A percentile compares a stretch with the other conserved stretches of the same genome.
Conservation (phyloP, 768 basidiomycete genomes). For the Strobilomyces confusus region DNA sequence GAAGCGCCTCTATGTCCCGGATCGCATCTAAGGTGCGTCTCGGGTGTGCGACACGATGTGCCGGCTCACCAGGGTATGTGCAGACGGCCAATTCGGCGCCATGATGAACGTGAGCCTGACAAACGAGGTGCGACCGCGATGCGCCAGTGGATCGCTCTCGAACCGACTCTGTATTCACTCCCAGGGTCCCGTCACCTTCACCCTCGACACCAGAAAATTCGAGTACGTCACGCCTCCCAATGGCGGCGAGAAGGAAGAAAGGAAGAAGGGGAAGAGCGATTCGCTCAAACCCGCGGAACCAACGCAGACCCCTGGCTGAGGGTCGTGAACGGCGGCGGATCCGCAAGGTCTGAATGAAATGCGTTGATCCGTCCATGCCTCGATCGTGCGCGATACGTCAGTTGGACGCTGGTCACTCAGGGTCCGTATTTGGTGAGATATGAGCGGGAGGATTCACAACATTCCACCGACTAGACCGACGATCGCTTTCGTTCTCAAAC, state of each 20-base stretch:
- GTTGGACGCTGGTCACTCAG: background rate
- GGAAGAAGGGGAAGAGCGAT: constrained; percentile 7
- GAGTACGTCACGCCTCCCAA: constrained; percentile 47
- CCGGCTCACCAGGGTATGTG: background rate
- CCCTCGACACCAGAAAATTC: constrained; percentile 76
- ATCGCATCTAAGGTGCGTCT: constrained; percentile 70
- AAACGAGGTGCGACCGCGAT: constrained; percentile 64
- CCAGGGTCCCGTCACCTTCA: constrained; percentile 84
- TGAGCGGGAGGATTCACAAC: constrained; percentile 40
- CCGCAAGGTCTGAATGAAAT: background rate
- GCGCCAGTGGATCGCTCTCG: background rate
- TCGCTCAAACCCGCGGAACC: constrained; percentile 4
- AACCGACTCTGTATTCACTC: background rate
- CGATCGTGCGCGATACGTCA: background rate
- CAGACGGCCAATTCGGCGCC: constrained; percentile 92
- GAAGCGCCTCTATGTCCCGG: constrained; percentile 54
- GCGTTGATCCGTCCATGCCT: background rate
- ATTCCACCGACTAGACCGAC: constrained; percentile 65
- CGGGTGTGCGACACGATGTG: background rate
- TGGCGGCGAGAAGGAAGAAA: constrained; percentile 6
- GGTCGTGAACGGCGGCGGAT: constrained; percentile 5
- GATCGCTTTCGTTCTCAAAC: constrained; percentile 59
- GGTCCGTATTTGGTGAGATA: constrained; percentile 7
- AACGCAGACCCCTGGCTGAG: constrained; percentile 1
- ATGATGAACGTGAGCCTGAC: constrained; percentile 91